These are phyloP conservation scores for Colletotrichum sp. DNA, from an alignment of 2,329 filamentous ascomycete genomes.

Conservation along the genomic window DNA sequence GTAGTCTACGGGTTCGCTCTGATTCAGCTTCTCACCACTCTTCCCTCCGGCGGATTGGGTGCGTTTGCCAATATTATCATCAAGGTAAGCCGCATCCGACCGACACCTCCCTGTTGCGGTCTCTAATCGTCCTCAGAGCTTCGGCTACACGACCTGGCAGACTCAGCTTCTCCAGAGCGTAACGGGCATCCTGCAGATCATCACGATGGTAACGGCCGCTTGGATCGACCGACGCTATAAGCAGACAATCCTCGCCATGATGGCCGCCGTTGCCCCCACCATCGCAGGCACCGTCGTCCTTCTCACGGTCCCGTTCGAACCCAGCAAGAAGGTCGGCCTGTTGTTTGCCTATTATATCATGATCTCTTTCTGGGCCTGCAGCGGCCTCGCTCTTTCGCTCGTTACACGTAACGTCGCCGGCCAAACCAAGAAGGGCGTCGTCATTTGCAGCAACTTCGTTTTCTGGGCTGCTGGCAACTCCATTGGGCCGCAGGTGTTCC, in stretches of 20 bases:
- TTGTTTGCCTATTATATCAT: conserved; percentile 48
- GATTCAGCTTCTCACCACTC: conserved; percentile 73
- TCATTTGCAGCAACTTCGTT: conserved; percentile 44
- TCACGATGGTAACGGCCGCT: conserved; percentile 68
- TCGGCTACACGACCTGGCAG: conserved; percentile 68
- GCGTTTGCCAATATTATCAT: conserved; percentile 80
- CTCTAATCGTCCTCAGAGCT: conserved; percentile 34
- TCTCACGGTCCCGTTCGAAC: conserved; percentile 32
- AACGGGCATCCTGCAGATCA: conserved; percentile 74
- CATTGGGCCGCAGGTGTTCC: conserved; percentile 44
- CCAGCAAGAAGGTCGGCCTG: conserved; percentile 39
- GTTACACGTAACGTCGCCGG: conserved; percentile 46
- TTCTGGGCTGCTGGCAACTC: conserved; percentile 47
- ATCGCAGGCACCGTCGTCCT: conserved; percentile 47
- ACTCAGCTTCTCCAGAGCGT: conserved; percentile 80
- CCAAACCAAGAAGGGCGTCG: conserved; percentile 47
- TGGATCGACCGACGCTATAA: conserved; percentile 71
- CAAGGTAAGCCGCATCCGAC: conserved; percentile 31
- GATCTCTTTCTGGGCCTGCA: conserved; percentile 45
- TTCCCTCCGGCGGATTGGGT: conserved; percentile 75
- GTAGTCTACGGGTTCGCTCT: conserved; percentile 62
- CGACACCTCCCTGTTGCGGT: not conserved
- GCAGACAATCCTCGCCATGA: conserved; percentile 73
- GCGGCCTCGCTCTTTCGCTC: conserved; percentile 45
- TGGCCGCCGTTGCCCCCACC: conserved; percentile 65